Evolutionary conservation across 768 basidiomycete species (phyloP), one percentile per base, ranked within the genome.

Genomic region (Termitomyces sp.): DNA sequence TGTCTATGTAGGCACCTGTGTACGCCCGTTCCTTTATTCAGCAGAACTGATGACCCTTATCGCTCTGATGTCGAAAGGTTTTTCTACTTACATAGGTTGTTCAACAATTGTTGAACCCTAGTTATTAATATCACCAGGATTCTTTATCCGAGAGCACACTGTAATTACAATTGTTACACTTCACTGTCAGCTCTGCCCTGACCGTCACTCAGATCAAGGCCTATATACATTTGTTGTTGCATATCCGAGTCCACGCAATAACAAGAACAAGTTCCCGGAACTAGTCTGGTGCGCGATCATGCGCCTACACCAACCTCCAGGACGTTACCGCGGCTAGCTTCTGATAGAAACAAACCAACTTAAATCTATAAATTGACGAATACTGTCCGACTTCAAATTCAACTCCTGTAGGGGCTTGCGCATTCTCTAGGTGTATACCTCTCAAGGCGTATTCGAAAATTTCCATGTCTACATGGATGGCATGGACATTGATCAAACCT

Each of bases 181-280:
- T 49, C n/a, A n/a, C n/a, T n/a, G n/a, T n/a, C 20, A 40, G 20
- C 10, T 20, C 25, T 5, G 16, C 25, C n/a, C 16, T 43, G 22
- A 25, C 5, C 23, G 47, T 48, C 31, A 22, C 18, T 32, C 9
- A 10, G 41, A 33, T 52, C 31, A 42, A 31, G 27, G 13, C 47
- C 20, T 38, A 29, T 9, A 29, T 29, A 31, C n/a, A n/a, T n/a
- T n/a, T n/a, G n/a, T n/a, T n/a, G n/a, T n/a, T n/a, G n/a, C n/a
- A n/a, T n/a, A n/a, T n/a, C n/a, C n/a, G 10, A 50, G 7, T 35
- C 9, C 15, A 31, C 13, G 31, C 12, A 11, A 42, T 22, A 50
- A 54, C 36, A 54, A 53, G 53, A 53, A 31, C 52, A 58, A 50
- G 47, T 20, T 44, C 45, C n/a, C n/a, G n/a, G n/a, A n/a, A n/a